These are phyloP conservation scores for Coccinonectria pachysandricola DNA, from an alignment of 2,329 filamentous ascomycete species.

Conservation along the genomic window DNA sequence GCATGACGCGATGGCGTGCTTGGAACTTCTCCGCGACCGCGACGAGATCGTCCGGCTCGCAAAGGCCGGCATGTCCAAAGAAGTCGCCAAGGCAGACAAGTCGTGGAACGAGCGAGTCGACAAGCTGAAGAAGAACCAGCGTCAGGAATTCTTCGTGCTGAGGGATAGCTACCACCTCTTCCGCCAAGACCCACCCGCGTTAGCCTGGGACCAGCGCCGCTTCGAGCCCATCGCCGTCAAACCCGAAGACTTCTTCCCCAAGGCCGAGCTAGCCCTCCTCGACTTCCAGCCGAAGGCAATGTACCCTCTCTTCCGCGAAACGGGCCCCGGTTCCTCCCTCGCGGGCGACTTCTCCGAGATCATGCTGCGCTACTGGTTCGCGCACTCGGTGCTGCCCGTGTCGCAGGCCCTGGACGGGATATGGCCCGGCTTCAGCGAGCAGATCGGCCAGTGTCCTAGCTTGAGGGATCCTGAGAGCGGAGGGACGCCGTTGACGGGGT, in stretches of 20 bases:
- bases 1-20: constrained; percentile 14
- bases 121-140: constrained; percentile 21
- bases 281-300: constrained; percentile 55
- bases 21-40: constrained; percentile 24
- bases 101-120: constrained; percentile 27
- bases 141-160: constrained; percentile 27
- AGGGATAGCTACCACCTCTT: constrained; percentile 46
- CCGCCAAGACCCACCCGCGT: constrained; percentile 36
- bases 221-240: constrained; percentile 57
- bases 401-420: constrained; percentile 37
- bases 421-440: constrained; percentile 49
- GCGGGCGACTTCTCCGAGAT: constrained; percentile 42
- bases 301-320: constrained; percentile 36
- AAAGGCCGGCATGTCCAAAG: constrained; percentile 3
- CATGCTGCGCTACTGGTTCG: constrained; percentile 32
- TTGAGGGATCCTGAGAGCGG: constrained; percentile 37
- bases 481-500: constrained; percentile 30
- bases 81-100: constrained; percentile 20
- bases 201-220: constrained; percentile 60
- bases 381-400: constrained; percentile 34
- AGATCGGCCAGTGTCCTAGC: constrained; percentile 38
- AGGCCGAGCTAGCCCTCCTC: constrained; percentile 45
- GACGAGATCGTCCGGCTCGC: constrained; percentile 17
- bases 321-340: constrained; percentile 29
- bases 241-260: constrained; percentile 57